These are phyloP conservation scores for Vaccinium corymbosum DNA, from an alignment of 148 eudicot species.

Conservation along the genomic window DNA sequence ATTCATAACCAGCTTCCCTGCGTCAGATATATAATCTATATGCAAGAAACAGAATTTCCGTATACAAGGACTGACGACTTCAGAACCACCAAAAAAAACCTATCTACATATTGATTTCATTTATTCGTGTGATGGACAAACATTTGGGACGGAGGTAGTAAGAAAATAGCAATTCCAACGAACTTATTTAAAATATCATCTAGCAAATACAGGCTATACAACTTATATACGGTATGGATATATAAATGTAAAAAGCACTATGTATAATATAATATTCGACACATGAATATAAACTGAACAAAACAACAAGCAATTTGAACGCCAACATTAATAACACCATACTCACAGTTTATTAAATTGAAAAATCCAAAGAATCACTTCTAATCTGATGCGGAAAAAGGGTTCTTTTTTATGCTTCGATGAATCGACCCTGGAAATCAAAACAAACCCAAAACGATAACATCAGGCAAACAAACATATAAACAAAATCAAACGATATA, in stretches of 20 bases:
- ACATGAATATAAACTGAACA: not conserved
- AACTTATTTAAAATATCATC: no score
- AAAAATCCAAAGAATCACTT: not conserved
- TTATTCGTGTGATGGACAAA: not conserved
- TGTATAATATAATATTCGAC: no score
- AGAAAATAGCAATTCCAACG: no score
- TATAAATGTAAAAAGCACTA: not conserved
- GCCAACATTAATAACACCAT: not conserved
- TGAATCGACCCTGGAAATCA: constrained; percentile 6
- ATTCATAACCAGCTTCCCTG: not conserved
- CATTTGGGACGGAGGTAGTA: not conserved
- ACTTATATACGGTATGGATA: not conserved
- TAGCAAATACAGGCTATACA: not conserved
- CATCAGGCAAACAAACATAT: not conserved
- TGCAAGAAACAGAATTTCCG: no score
- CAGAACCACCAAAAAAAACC: not conserved
- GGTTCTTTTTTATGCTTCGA: not conserved
- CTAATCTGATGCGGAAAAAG: not conserved
- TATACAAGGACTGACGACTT: no score
- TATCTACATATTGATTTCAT: not conserved
- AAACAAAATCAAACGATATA: not conserved
- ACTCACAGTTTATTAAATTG: not conserved
- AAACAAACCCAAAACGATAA: not conserved
- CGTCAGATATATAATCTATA: no score
- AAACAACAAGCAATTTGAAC: not conserved